Evolutionary conservation across 163 green algal genomes (phyloP).

Genomic region (Chlamydomonas reinhardtii): DNA sequence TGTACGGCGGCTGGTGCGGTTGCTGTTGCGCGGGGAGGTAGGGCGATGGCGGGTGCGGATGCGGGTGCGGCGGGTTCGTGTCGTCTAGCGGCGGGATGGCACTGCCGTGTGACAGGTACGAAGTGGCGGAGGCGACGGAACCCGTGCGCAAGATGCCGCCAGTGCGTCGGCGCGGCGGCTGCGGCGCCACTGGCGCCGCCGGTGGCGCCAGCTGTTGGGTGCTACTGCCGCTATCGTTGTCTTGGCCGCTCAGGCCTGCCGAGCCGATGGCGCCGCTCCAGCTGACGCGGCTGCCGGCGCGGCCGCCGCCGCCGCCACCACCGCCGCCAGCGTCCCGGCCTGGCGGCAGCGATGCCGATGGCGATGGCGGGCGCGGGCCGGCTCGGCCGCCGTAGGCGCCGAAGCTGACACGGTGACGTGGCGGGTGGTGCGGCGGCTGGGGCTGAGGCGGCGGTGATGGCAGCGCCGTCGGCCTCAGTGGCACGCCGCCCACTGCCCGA

Average conservation of each 20-base stretch:
- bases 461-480: no score
- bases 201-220: neutral
- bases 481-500: neutral
- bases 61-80: neutral
- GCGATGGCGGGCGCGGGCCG: no score
- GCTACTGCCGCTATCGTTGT: neutral
- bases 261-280: neutral
- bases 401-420: neutral
- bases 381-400: neutral
- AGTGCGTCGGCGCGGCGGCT: neutral
- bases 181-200: neutral
- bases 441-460: no score
- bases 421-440: neutral
- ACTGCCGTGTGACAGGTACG: neutral
- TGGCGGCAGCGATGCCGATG: neutral
- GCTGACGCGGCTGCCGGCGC: neutral
- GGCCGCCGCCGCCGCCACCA: neutral
- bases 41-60: no score
- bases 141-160: constrained; percentile 38
- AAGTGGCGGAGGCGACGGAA: constrained; percentile 15
- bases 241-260: no score
- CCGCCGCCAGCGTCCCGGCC: neutral
- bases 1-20: neutral
- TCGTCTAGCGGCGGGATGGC: neutral
- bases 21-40: neutral